These are phyloP conservation scores for Volvox reticuliferus DNA, from an alignment of 139 green algal genomes.

Conservation along the genomic window DNA sequence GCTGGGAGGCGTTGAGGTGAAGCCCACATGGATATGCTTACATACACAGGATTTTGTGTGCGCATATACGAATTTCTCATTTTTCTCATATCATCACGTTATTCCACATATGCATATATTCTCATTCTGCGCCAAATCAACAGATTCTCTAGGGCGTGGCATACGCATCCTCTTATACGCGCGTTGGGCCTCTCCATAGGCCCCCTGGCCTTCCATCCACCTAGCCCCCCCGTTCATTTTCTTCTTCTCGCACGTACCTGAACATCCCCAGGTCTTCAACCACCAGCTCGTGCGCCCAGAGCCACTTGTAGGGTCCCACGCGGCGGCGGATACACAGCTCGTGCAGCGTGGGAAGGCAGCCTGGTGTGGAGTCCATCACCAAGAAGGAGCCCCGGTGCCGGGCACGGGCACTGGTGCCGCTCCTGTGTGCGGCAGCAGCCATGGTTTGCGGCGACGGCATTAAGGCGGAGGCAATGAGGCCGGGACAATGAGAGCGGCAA, in stretches of 20 bases:
- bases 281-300: slow-evolving; percentile 45
- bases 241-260: slow-evolving; percentile 26
- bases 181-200: not conserved
- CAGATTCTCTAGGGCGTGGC: too few species aligned
- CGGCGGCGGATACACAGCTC: slow-evolving; percentile 29
- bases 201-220: not conserved
- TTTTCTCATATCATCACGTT: too few species aligned
- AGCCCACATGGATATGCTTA: too few species aligned
- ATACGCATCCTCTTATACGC: too few species aligned
- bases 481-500: too few species aligned
- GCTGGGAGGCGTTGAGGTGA: too few species aligned
- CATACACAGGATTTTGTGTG: too few species aligned
- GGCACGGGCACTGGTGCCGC: not conserved
- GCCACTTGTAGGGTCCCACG: slow-evolving; percentile 35
- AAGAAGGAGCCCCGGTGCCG: slow-evolving; percentile 12
- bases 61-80: too few species aligned
- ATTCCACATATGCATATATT: too few species aligned
- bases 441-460: too few species aligned
- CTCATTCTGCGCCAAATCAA: too few species aligned
- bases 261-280: slow-evolving; percentile 54
- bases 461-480: too few species aligned
- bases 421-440: not conserved
- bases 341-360: slow-evolving; percentile 17
- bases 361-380: slow-evolving; percentile 18
- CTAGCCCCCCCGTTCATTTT: not conserved